These are phyloP conservation scores for Ceratobasidium sp. DNA, from an alignment of 1,284 basidiomycete genomes.

Conservation along the genomic window DNA sequence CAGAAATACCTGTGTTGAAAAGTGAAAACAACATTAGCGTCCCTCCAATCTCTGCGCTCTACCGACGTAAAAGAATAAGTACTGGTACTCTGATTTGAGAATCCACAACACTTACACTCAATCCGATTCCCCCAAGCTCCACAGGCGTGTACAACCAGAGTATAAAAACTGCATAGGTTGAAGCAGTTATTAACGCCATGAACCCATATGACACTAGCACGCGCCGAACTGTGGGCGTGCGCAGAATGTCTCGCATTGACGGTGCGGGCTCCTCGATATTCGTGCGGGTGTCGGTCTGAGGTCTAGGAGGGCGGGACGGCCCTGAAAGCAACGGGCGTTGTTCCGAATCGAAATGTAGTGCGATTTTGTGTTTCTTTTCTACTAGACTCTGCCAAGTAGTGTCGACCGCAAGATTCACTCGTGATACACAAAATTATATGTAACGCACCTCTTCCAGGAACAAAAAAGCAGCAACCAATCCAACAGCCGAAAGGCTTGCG, in stretches of 20 bases:
- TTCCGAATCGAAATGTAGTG: neutral
- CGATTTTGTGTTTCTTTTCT: neutral
- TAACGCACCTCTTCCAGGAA: conserved; percentile 54
- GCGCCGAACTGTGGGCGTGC: conserved; percentile 39
- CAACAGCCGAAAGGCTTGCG: conserved; percentile 52
- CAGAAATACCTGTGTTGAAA: conserved; percentile 52
- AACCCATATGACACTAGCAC: conserved; percentile 47
- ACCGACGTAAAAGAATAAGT: neutral
- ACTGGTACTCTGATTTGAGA: no score
- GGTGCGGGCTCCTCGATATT: neutral
- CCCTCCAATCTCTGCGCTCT: conserved; percentile 51
- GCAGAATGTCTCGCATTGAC: conserved; percentile 40
- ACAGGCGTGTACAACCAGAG: conserved; percentile 48
- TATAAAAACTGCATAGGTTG: conserved; percentile 46
- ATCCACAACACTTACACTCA: conserved; percentile 31
- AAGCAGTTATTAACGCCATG: conserved; percentile 45
- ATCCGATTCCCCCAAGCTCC: conserved; percentile 46
- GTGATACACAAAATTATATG: conserved; percentile 3
- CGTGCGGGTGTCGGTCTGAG: no score
- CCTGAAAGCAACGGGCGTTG: conserved; percentile 17
- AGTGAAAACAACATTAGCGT: conserved; percentile 49
- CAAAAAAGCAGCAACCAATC: conserved; percentile 52
- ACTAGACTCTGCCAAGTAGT: conserved; percentile 4
- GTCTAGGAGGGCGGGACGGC: neutral
- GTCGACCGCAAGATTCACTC: no score